phyloP scores from a whole-genome alignment of 768 basidiomycete genomes.

The Termitomyces sp. region DNA sequence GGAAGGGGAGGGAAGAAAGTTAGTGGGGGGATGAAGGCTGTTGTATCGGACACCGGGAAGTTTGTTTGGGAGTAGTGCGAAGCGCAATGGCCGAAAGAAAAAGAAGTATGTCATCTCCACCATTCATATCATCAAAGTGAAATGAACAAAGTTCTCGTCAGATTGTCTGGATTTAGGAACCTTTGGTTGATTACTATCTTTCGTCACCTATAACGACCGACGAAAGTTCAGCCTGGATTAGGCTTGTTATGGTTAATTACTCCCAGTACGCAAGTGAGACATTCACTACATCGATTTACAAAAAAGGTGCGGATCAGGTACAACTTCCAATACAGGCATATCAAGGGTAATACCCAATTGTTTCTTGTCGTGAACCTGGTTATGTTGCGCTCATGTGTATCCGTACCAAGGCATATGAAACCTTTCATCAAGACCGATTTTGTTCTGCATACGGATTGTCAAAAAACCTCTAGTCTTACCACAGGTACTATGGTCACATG shows the following conservation, averaged over 20 bases:
- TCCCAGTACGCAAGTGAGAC: not conserved
- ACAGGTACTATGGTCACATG: too few relatives aligned
- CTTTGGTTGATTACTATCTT: not conserved
- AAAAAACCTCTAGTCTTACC: too few relatives aligned
- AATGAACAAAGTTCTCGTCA: not conserved
- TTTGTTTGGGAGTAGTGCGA: conserved; percentile 33
- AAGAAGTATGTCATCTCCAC: not conserved
- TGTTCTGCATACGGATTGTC: too few relatives aligned
- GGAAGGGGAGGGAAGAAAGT: conserved; percentile 26
- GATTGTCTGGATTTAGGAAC: not conserved
- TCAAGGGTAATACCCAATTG: too few relatives aligned
- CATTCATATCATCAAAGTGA: not conserved
- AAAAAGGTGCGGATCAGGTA: not conserved
- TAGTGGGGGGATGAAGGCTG: conserved; percentile 59
- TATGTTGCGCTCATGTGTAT: too few relatives aligned
- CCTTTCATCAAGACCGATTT: too few relatives aligned
- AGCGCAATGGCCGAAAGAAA: not conserved
- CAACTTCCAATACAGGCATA: too few relatives aligned
- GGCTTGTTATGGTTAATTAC: not conserved
- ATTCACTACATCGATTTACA: not conserved
- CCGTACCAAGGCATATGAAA: too few relatives aligned
- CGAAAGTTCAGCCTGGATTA: not conserved
- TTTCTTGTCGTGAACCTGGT: too few relatives aligned
- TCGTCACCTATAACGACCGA: not conserved
- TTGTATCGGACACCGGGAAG: conserved; percentile 52